Evolutionary conservation across 306 rosid genomes (phyloP).

Genomic region (Citrullus mucosospermus): DNA sequence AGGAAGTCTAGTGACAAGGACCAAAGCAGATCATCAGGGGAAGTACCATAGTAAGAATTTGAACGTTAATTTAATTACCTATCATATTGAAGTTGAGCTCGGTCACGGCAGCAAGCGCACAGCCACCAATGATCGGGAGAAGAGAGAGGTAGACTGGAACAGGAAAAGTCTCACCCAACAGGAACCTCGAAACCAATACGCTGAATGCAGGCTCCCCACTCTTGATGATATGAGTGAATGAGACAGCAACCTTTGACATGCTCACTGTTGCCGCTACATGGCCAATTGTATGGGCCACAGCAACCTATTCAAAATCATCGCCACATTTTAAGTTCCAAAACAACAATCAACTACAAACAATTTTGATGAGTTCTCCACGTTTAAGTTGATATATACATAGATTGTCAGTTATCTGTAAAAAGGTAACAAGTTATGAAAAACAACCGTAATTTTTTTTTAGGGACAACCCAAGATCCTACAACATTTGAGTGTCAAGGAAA

Average conservation of each 20-base stretch:
- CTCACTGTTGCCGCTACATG: constrained; percentile 97
- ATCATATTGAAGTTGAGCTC: constrained; percentile 97
- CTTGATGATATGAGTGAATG: constrained; percentile 95
- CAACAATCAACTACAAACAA: neutral
- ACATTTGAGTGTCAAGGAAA: no score
- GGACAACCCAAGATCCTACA: no score
- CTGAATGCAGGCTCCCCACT: constrained; percentile 98
- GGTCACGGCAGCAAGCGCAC: constrained; percentile 93
- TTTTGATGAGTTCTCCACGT: neutral
- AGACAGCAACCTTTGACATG: constrained; percentile 97
- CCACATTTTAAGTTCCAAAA: neutral
- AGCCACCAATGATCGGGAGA: constrained; percentile 88
- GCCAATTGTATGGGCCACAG: constrained; percentile 93
- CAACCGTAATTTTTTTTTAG: neutral
- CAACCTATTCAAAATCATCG: constrained; percentile 38
- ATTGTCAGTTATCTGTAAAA: neutral
- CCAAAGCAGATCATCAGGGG: neutral
- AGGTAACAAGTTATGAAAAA: neutral
- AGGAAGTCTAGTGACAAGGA: neutral
- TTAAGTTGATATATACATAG: neutral
- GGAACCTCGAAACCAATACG: constrained; percentile 75
- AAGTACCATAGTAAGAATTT: neutral
- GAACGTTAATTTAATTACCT: constrained; percentile 28
- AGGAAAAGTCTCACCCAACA: constrained; percentile 87
- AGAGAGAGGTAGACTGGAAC: constrained; percentile 65